Base-by-base conservation (phyloP, 768 basidiomycete species). In the Calvatia gigantea region DNA sequence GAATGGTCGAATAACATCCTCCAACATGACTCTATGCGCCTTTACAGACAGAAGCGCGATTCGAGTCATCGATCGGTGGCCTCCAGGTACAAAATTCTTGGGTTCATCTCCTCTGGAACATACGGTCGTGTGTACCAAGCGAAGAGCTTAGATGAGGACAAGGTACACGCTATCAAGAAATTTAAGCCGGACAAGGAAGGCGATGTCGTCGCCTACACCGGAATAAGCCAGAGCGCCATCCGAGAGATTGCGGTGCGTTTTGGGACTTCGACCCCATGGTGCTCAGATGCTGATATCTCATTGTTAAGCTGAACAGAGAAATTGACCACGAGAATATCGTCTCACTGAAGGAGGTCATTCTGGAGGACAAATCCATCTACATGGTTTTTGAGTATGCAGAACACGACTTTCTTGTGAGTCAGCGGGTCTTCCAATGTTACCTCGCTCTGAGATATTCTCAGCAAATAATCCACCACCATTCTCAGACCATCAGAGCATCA, bases 101-200 rank as follows among this genome's bases (percentile, higher is more conserved):
- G 97, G 8, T 98, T 98, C 75, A 96, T 99, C 60, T 98, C 97
- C 2, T 96, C 94, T 6, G 97, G 97, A 17, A 98, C 96, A 0
- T 98, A 98, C 66, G 97, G 97, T 1, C 80, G 95, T n/a, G 97
- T 98, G 2, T 99, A 98, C 83, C 98, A 98, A 69, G 97, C 95
- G 0, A 82, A 86, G 65, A 89, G 87, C 64, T 75, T 82, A 43
- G 88, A 86, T 11, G 79, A 83, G 2, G 85, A 87, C 38, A 77
- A 74, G 59, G 79, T 96, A 44, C 89, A 94, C 62, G 97, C 97
- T 5, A 98, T 99, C 75, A 99, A 99, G 78, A 99, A 98, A 70
- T 98, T 98, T 78, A 99, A 99, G 67, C 97, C 96, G 0, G 97
- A 99, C 79, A 98, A 98, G 71, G 97, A 99, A 73, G 96, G 96